A percentile compares a stretch with the other conserved stretches of the same genome.
phyloP scores from a whole-genome alignment of 2,329 filamentous ascomycete genomes.

The Didymella sp. region DNA sequence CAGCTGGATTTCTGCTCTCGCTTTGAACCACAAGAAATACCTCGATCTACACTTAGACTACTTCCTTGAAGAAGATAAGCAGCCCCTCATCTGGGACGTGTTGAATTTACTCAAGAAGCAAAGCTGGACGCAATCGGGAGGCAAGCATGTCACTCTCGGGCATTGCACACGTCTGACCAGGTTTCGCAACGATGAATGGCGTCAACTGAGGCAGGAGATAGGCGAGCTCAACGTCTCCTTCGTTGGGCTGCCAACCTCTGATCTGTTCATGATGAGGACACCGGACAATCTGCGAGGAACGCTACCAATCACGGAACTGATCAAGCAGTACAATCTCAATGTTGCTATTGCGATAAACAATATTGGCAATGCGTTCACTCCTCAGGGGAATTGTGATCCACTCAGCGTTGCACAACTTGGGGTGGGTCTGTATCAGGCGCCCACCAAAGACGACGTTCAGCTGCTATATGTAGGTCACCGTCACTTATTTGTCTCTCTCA shows the following conservation, averaged over 20 bases:
- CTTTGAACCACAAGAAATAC: conserved; percentile 60
- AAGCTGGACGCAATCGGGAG: conserved; percentile 56
- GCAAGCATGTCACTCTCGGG: conserved; percentile 58
- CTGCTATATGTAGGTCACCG: conserved; percentile 61
- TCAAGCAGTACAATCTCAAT: conserved; percentile 64
- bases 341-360: conserved; percentile 73
- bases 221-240: conserved; percentile 67
- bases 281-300: conserved; percentile 62
- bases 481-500: conserved; percentile 1
- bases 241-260: conserved; percentile 73
- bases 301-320: conserved; percentile 66
- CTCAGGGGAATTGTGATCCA: conserved; percentile 71
- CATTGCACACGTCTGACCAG: conserved; percentile 73
- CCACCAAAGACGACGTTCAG: conserved; percentile 65
- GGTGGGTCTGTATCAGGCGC: conserved; percentile 61
- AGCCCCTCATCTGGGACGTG: conserved; percentile 63
- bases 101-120: conserved; percentile 58
- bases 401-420: conserved; percentile 63
- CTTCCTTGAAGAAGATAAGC: conserved; percentile 60
- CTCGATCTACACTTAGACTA: conserved; percentile 78
- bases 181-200: conserved; percentile 60
- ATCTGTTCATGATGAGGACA: conserved; percentile 74
- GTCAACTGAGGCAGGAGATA: conserved; percentile 57
- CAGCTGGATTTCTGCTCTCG: conserved; percentile 66
- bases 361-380: conserved; percentile 77